phyloP scores from a whole-genome alignment of 768 basidiomycete genomes.

The Agrocybe chaxingu region DNA sequence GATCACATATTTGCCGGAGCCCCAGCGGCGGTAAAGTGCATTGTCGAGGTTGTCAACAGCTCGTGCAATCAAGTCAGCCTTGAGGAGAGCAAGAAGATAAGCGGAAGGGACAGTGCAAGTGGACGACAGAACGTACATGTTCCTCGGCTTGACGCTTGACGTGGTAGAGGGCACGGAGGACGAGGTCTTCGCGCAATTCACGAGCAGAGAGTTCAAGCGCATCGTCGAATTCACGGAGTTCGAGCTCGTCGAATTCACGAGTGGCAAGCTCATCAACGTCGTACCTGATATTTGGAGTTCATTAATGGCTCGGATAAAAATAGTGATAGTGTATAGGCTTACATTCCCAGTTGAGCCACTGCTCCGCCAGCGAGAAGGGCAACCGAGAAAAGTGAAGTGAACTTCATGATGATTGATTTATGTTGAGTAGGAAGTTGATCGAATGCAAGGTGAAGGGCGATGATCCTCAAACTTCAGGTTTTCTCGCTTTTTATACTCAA shows the following conservation, averaged over 20 bases:
- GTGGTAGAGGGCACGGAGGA: background rate
- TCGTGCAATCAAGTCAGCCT: too few relatives aligned
- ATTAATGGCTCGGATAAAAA: background rate
- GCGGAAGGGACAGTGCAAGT: background rate
- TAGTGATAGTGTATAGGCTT: background rate
- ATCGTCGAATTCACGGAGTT: background rate
- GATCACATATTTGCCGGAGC: constrained; percentile 5
- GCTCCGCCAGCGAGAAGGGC: background rate
- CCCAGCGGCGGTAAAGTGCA: background rate
- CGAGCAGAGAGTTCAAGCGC: background rate
- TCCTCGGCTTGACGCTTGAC: too few relatives aligned
- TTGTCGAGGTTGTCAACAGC: too few relatives aligned
- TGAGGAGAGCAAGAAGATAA: background rate
- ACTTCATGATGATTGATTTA: background rate
- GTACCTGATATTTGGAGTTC: background rate
- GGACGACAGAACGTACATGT: too few relatives aligned
- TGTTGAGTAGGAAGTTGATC: background rate
- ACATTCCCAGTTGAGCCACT: background rate
- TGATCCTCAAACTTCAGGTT: too few relatives aligned
- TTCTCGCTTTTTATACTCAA: too few relatives aligned
- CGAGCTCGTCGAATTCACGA: background rate
- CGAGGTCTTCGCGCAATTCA: background rate
- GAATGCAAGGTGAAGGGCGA: background rate
- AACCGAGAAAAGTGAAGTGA: background rate
- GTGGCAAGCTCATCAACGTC: background rate